phyloP scores from a whole-genome alignment of 1,284 basidiomycete genomes.

The Puccinia coronata region DNA sequence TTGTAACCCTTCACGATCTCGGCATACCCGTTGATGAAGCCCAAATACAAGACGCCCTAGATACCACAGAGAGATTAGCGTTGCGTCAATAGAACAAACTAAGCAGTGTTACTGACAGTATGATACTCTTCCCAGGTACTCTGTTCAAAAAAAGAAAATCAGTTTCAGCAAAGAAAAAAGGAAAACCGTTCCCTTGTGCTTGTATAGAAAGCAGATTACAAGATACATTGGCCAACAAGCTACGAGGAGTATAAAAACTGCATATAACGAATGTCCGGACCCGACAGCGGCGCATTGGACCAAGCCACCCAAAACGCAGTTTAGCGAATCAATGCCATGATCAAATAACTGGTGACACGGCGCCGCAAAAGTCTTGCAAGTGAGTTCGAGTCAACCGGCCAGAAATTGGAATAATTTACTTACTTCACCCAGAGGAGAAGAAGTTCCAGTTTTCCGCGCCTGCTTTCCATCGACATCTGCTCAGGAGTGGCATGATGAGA shows the following conservation, averaged over 20 bases:
- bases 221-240: conserved; percentile 49
- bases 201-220: conserved; percentile 4
- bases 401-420: background rate
- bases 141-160: conserved; percentile 23
- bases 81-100: background rate
- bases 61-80: background rate
- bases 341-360: conserved; percentile 31
- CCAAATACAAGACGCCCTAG: conserved; percentile 47
- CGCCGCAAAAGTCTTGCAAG: background rate
- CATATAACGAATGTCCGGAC: conserved; percentile 42
- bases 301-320: conserved; percentile 44
- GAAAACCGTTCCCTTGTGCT: background rate
- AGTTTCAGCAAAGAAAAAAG: background rate
- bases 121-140: conserved; percentile 50
- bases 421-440: conserved; percentile 47
- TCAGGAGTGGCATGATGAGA: background rate
- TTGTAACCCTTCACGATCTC: background rate
- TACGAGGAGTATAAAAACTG: conserved; percentile 43
- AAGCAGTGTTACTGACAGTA: conserved; percentile 7
- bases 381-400: background rate
- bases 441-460: conserved; percentile 45
- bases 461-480: conserved; percentile 49
- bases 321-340: conserved; percentile 48
- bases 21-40: conserved; percentile 45
- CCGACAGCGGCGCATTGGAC: conserved; percentile 44